A percentile compares a stretch with the other conserved stretches of the same genome.
These are phyloP conservation scores for Pythium coloratum DNA, from an alignment of 352 stramenopile species.

Conservation along the genomic window DNA sequence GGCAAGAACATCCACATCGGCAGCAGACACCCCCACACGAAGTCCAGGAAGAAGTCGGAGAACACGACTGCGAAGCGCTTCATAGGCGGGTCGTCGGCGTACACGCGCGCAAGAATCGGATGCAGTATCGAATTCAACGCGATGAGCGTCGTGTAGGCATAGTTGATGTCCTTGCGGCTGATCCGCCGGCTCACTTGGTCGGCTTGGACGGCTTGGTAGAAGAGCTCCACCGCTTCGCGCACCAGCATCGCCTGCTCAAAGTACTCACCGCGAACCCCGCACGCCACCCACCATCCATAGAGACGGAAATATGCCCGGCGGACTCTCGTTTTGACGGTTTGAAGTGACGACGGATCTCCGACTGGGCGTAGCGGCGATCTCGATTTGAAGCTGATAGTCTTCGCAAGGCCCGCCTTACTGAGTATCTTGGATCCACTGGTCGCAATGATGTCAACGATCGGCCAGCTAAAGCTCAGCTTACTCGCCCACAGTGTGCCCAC, in stretches of 20 bases:
- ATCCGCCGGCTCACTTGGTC: slow-evolving; percentile 8
- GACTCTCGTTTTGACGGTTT: not conserved
- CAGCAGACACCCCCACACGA: slow-evolving; percentile 18
- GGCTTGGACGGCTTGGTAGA: slow-evolving; percentile 15
- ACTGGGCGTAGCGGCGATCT: not conserved
- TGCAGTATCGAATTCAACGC: slow-evolving; percentile 1
- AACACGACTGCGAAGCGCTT: slow-evolving; percentile 12
- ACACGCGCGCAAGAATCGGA: slow-evolving; percentile 9
- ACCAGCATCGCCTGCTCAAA: slow-evolving; percentile 16
- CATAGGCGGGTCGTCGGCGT: slow-evolving; percentile 12
- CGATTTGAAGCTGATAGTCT: not conserved
- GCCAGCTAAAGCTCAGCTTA: slow-evolving; percentile 4
- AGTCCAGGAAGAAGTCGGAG: slow-evolving; percentile 21
- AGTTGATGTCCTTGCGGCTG: slow-evolving; percentile 10
- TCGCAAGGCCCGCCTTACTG: not conserved
- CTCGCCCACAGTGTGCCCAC: not conserved
- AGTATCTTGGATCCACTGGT: not conserved
- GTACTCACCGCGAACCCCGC: slow-evolving; percentile 12
- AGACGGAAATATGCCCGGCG: not conserved
- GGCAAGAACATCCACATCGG: slow-evolving; percentile 17
- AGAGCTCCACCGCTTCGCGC: slow-evolving; percentile 14
- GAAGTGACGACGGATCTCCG: not conserved
- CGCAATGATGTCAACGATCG: not conserved
- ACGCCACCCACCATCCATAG: not conserved
- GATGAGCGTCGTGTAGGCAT: slow-evolving; percentile 9